Conservation (phyloP, 2,329 filamentous ascomycete species). For the Aspergillus pseudotamarii region DNA sequence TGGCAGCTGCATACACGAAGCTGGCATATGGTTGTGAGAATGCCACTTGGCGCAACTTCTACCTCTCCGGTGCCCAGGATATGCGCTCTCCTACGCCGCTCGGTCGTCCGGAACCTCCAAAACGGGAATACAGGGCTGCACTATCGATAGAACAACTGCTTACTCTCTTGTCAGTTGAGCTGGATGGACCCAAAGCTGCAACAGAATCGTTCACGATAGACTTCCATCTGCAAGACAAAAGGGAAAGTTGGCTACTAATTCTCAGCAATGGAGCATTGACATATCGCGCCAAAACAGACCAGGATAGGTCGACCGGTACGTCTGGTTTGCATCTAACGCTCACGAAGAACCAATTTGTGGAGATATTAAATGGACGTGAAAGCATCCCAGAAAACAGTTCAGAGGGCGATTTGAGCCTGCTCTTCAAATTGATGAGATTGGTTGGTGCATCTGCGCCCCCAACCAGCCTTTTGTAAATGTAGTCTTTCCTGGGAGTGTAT, state of each 20-base stretch:
- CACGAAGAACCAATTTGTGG: background rate
- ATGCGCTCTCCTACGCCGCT: slow-evolving; percentile 14
- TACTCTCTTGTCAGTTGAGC: slow-evolving; percentile 19
- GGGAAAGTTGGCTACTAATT: slow-evolving; percentile 22
- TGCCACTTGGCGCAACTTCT: slow-evolving; percentile 48
- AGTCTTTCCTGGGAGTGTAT: background rate
- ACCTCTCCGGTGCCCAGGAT: slow-evolving; percentile 37
- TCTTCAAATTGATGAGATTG: background rate
- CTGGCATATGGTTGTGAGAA: slow-evolving; percentile 45
- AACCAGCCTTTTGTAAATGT: background rate
- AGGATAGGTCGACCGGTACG: background rate
- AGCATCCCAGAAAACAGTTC: background rate
- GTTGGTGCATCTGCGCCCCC: background rate
- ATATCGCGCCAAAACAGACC: background rate
- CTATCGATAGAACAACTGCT: slow-evolving; percentile 24
- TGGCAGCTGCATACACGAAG: slow-evolving; percentile 36
- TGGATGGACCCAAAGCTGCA: slow-evolving; percentile 19
- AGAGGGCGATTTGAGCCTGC: background rate
- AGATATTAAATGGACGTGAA: background rate
- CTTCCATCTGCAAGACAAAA: slow-evolving; percentile 16
- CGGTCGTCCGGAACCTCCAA: slow-evolving; percentile 3
- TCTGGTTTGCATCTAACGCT: background rate
- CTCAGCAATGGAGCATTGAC: slow-evolving; percentile 27
- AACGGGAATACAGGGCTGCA: slow-evolving; percentile 10
- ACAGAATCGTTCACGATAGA: slow-evolving; percentile 18